Conservation (phyloP, 169 alveolate species). For the Plasmodium malariae region DNA sequence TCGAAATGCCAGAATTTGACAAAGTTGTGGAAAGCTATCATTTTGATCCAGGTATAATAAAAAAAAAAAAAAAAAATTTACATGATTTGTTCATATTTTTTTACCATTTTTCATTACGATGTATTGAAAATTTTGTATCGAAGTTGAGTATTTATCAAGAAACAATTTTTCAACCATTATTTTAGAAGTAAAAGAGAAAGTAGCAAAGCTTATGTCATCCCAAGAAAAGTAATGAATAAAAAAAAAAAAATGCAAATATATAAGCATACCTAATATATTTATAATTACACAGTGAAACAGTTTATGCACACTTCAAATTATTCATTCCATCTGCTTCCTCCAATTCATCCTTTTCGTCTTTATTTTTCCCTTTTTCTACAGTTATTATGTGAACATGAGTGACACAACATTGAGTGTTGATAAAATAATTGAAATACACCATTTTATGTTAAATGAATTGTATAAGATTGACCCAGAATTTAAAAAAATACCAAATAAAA, state of each 20-base stretch:
- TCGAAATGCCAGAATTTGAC: conserved; percentile 77
- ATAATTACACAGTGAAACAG: neutral
- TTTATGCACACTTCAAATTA: neutral
- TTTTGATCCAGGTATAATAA: conserved; percentile 58
- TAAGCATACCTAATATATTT: neutral
- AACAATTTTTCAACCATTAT: neutral
- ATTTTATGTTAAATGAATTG: conserved; percentile 87
- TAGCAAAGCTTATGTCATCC: conserved; percentile 66
- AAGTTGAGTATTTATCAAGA: too few species aligned
- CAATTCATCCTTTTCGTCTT: neutral
- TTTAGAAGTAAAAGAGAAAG: conserved; percentile 63
- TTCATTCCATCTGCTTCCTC: too few species aligned
- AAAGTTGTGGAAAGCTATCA: conserved; percentile 74
- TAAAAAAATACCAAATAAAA: conserved; percentile 79
- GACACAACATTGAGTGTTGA: conserved; percentile 77
- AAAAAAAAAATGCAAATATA: neutral
- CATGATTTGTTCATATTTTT: neutral
- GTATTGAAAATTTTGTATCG: neutral
- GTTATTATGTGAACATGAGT: conserved; percentile 70
- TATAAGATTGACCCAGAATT: conserved; percentile 81
- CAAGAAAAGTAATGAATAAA: conserved; percentile 61
- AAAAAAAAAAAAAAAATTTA: neutral
- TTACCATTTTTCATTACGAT: neutral
- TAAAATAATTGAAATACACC: conserved; percentile 84
- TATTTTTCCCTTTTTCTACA: neutral